A percentile compares a stretch with the other conserved stretches of the same genome.
Conservation (phyloP, 257 asterid genomes). For the Paulownia fortunei region DNA sequence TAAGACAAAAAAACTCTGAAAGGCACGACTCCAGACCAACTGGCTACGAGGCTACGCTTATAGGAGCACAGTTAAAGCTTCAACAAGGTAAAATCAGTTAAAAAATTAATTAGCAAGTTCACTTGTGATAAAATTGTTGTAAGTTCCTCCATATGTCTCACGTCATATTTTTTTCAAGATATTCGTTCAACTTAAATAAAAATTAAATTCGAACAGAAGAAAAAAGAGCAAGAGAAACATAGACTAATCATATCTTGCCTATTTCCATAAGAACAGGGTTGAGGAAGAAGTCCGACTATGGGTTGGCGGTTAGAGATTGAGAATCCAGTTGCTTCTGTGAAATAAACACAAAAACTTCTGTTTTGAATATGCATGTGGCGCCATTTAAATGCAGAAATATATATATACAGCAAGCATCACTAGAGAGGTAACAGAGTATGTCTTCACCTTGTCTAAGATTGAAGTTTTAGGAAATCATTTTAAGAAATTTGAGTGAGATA, state of each 20-base stretch:
- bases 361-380: conserved; percentile 18
- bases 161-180: neutral
- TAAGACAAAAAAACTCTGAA: neutral
- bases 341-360: conserved; percentile 12
- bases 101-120: neutral
- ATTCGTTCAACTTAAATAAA: neutral
- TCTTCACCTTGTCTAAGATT: conserved; percentile 22
- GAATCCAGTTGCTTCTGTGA: conserved; percentile 66
- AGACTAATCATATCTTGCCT: conserved; percentile 65
- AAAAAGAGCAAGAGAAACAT: conserved; percentile 28
- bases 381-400: conserved; percentile 3
- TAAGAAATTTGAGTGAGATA: conserved; percentile 1
- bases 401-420: conserved; percentile 19
- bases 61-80: neutral
- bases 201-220: neutral
- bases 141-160: conserved; percentile 9
- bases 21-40: neutral
- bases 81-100: conserved; percentile 14
- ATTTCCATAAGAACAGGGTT: conserved; percentile 80
- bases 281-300: conserved; percentile 84
- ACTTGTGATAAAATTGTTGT: conserved; percentile 12
- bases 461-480: neutral
- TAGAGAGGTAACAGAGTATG: conserved; percentile 13
- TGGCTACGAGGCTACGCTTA: neutral
- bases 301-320: conserved; percentile 60